Conservation (phyloP, 2,329 filamentous ascomycete genomes). For the Colletotrichum musicola region DNA sequence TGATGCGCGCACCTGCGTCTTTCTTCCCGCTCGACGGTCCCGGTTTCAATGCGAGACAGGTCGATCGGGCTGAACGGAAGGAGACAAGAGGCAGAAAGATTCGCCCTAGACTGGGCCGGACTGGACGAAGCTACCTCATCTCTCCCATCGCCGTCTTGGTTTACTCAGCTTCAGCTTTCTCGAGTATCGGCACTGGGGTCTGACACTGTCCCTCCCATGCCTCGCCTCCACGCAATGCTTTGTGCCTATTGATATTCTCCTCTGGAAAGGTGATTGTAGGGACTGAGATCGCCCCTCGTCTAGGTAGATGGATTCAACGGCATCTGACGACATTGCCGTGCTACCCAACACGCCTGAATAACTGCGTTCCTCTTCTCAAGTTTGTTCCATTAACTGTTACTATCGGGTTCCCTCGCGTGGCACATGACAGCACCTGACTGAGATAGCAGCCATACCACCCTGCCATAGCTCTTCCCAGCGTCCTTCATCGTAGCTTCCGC, state of each 20-base stretch:
- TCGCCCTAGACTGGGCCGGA: constrained; percentile 16
- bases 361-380: constrained; percentile 6
- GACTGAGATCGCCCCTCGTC: not conserved
- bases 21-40: constrained; percentile 32
- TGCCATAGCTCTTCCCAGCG: not conserved
- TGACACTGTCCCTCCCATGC: not conserved
- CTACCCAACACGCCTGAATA: constrained; percentile 9
- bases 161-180: no score
- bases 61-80: constrained; percentile 35
- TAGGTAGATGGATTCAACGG: constrained; percentile 13
- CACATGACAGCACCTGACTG: constrained; percentile 1
- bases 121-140: constrained; percentile 19
- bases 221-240: not conserved
- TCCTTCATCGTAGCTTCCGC: not conserved
- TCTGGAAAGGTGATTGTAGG: not conserved
- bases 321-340: constrained; percentile 11
- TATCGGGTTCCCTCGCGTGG: constrained; percentile 1
- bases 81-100: constrained; percentile 34
- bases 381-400: constrained; percentile 3
- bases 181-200: not conserved
- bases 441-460: constrained; percentile 6
- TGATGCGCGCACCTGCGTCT: constrained; percentile 25
- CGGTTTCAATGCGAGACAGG: constrained; percentile 34
- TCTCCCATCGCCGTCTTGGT: not conserved
- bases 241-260: not conserved